Conservation (phyloP, 2,329 filamentous ascomycete species). For the Aspergillus pseudotamarii region DNA sequence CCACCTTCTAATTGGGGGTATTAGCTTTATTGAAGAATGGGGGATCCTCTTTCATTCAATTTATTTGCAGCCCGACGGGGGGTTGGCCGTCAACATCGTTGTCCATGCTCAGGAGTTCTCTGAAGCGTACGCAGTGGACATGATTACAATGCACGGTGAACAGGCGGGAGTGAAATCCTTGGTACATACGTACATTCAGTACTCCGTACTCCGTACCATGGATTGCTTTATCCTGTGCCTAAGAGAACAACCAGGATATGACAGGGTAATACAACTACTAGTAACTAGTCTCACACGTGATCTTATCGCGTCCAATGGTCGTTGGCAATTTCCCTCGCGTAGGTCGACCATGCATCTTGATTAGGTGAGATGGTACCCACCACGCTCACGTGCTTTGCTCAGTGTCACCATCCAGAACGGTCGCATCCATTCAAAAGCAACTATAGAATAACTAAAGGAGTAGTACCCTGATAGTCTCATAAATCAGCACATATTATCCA, state of each 20-base stretch:
- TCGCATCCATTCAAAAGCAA: background rate
- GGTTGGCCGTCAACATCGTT: background rate
- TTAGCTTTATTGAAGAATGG: background rate
- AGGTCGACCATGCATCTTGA: background rate
- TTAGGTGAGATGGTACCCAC: background rate
- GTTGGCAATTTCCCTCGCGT: background rate
- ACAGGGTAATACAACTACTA: background rate
- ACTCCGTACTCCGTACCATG: background rate
- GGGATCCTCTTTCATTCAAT: background rate
- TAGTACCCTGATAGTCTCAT: background rate
- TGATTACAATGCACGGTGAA: background rate
- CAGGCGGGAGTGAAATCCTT: background rate
- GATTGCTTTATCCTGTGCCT: background rate
- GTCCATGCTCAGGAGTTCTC: background rate
- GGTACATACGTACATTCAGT: background rate
- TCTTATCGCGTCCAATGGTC: background rate
- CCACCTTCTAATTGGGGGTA: background rate
- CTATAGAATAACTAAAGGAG: background rate
- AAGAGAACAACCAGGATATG: background rate
- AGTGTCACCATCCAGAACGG: background rate
- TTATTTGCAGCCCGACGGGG: background rate
- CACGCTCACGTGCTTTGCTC: background rate
- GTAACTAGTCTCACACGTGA: background rate
- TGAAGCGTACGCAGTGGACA: background rate
- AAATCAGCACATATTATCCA: background rate